These are phyloP conservation scores for Phytomonas serpens DNA, from an alignment of 208 protist species.

Conservation along the genomic window DNA sequence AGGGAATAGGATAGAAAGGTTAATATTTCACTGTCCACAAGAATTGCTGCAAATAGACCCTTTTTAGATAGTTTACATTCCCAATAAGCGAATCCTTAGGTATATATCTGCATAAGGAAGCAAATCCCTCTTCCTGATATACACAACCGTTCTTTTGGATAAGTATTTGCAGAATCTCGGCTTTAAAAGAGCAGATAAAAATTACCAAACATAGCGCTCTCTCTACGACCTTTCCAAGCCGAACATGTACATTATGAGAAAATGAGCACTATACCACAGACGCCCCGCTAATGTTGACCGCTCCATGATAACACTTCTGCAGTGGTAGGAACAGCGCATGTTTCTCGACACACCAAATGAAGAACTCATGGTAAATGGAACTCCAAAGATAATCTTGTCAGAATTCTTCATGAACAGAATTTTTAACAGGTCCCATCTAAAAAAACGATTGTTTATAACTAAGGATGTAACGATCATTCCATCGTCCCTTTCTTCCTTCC, in stretches of 20 bases:
- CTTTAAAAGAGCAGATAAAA: background rate
- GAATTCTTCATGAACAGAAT: slow-evolving; percentile 8
- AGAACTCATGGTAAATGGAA: slow-evolving; percentile 25
- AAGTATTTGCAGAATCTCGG: background rate
- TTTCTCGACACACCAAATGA: slow-evolving; percentile 16
- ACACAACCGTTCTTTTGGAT: background rate
- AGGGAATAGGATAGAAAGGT: background rate
- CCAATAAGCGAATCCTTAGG: background rate
- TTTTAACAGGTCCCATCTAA: slow-evolving; percentile 43
- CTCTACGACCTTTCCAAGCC: slow-evolving; percentile 19
- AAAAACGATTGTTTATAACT: slow-evolving; percentile 56
- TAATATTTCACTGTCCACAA: background rate
- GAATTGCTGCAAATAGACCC: background rate
- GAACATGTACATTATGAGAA: slow-evolving; percentile 35
- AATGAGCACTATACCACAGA: slow-evolving; percentile 63
- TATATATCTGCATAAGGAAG: background rate
- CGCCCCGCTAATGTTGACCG: slow-evolving; percentile 27
- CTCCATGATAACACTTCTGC: slow-evolving; percentile 41
- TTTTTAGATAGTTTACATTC: background rate
- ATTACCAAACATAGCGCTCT: background rate
- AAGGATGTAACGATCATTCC: slow-evolving; percentile 23
- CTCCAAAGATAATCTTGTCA: slow-evolving; percentile 23
- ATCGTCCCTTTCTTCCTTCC: slow-evolving; percentile 6
- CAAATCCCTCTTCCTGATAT: background rate
- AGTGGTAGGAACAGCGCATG: slow-evolving; percentile 42